These are phyloP conservation scores for Lippia alba DNA, from an alignment of 305 asterid species.

Conservation along the genomic window DNA sequence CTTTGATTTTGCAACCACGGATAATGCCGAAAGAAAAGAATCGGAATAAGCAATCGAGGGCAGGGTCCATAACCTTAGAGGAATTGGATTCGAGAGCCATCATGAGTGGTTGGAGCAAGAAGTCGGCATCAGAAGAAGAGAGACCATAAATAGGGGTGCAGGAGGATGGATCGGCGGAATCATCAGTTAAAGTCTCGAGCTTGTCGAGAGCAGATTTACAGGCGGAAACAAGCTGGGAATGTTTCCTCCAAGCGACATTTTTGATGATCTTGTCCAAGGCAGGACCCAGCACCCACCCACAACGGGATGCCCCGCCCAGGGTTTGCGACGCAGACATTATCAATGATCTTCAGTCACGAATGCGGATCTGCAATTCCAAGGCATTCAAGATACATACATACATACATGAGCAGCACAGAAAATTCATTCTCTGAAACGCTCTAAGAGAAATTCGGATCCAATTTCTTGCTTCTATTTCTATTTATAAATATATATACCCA, in stretches of 20 bases:
- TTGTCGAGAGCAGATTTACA: slow-evolving; percentile 90
- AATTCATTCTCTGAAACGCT: not conserved
- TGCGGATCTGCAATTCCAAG: not conserved
- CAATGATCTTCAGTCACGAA: not conserved
- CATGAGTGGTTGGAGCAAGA: slow-evolving; percentile 75
- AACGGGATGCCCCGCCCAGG: slow-evolving; percentile 92
- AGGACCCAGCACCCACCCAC: slow-evolving; percentile 97
- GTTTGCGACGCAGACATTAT: slow-evolving; percentile 57
- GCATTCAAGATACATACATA: not conserved
- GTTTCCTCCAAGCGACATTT: slow-evolving; percentile 97
- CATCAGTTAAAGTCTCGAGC: slow-evolving; percentile 74
- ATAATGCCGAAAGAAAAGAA: slow-evolving; percentile 78
- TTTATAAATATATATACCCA: not conserved
- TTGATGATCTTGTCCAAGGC: slow-evolving; percentile 93
- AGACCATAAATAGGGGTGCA: slow-evolving; percentile 88
- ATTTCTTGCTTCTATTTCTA: not conserved
- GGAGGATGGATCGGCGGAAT: slow-evolving; percentile 70
- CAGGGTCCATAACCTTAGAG: slow-evolving; percentile 93
- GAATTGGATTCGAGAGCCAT: slow-evolving; percentile 78
- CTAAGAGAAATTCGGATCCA: not conserved
- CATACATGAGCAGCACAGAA: not conserved
- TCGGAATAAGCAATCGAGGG: slow-evolving; percentile 83
- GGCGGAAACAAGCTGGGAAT: slow-evolving; percentile 85
- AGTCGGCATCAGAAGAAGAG: slow-evolving; percentile 69
- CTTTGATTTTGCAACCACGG: slow-evolving; percentile 70